A percentile compares a stretch with the other conserved stretches of the same genome.
phyloP scores from a whole-genome alignment of 345 rosid species.

The Bruguiera parviflora region DNA sequence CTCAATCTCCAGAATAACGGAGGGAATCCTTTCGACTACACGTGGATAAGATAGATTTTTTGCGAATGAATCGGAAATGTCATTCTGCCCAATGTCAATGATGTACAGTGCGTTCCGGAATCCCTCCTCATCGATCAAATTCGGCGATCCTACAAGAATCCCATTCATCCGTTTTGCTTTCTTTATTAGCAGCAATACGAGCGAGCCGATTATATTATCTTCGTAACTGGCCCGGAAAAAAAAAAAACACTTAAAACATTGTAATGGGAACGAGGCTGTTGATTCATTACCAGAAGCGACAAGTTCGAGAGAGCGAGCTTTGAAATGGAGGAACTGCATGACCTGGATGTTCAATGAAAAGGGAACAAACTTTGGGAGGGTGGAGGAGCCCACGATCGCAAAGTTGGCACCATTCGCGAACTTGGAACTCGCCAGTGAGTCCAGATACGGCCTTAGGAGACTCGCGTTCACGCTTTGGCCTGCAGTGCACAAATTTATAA shows the following conservation, averaged over 20 bases:
- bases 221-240: not conserved
- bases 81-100: conserved; percentile 85
- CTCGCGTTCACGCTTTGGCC: conserved; percentile 76
- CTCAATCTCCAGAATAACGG: conserved; percentile 50
- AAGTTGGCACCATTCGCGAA: conserved; percentile 73
- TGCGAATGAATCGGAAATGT: conserved; percentile 66
- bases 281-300: conserved; percentile 36
- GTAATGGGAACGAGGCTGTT: not conserved
- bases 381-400: conserved; percentile 72
- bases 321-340: conserved; percentile 85
- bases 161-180: not conserved
- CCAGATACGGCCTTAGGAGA: conserved; percentile 62
- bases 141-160: conserved; percentile 34
- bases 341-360: conserved; percentile 72
- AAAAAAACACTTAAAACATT: not conserved
- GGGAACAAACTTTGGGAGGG: conserved; percentile 72
- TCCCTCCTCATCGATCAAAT: conserved; percentile 41
- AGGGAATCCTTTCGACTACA: conserved; percentile 51
- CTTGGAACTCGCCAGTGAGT: conserved; percentile 58
- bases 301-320: conserved; percentile 57
- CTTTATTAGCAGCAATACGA: not conserved
- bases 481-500: conserved; percentile 45
- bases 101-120: conserved; percentile 69
- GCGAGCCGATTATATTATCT: not conserved
- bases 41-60: conserved; percentile 47